These are phyloP conservation scores for Penicillium silybi DNA, from an alignment of 495 filamentous ascomycete species.

Conservation along the genomic window DNA sequence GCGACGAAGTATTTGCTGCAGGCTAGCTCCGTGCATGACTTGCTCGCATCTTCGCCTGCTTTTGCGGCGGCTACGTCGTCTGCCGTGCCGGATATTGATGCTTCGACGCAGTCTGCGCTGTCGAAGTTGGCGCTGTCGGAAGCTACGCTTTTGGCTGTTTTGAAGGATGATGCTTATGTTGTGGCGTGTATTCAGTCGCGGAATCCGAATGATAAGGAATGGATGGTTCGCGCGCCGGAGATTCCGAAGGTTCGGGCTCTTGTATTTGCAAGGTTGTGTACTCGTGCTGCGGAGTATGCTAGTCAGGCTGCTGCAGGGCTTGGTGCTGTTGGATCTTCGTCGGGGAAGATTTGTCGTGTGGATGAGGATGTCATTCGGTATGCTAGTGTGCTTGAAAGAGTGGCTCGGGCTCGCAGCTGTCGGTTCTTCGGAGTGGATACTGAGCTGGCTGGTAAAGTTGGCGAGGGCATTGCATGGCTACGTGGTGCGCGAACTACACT, in stretches of 20 bases:
- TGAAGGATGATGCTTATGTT: constrained; percentile 93
- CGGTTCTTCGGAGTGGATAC: constrained; percentile 89
- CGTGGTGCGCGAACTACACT: constrained; percentile 66
- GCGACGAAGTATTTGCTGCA: constrained; percentile 76
- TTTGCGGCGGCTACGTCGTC: constrained; percentile 15
- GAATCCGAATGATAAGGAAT: constrained; percentile 77
- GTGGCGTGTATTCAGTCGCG: constrained; percentile 68
- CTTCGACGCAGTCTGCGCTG: constrained; percentile 64
- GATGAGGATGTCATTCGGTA: constrained; percentile 67
- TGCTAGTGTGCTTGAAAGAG: constrained; percentile 64
- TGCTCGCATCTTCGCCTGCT: constrained; percentile 48
- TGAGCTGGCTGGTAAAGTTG: constrained; percentile 73
- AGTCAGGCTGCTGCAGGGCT: constrained; percentile 49
- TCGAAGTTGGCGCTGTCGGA: constrained; percentile 74
- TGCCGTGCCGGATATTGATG: constrained; percentile 54
- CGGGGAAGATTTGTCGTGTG: constrained; percentile 19
- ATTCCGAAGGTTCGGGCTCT: constrained; percentile 85
- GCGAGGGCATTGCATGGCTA: constrained; percentile 81
- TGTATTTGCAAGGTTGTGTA: constrained; percentile 80
- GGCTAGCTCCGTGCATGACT: constrained; percentile 71
- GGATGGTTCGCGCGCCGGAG: constrained; percentile 85
- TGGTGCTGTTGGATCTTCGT: constrained; percentile 33
- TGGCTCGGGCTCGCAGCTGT: constrained; percentile 76
- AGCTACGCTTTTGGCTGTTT: constrained; percentile 81
- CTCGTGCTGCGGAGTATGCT: constrained; percentile 58